Evolutionary conservation across 805 yeast species (phyloP), one percentile per base, ranked within the genome.

Genomic region (Starmerella roubikii): DNA sequence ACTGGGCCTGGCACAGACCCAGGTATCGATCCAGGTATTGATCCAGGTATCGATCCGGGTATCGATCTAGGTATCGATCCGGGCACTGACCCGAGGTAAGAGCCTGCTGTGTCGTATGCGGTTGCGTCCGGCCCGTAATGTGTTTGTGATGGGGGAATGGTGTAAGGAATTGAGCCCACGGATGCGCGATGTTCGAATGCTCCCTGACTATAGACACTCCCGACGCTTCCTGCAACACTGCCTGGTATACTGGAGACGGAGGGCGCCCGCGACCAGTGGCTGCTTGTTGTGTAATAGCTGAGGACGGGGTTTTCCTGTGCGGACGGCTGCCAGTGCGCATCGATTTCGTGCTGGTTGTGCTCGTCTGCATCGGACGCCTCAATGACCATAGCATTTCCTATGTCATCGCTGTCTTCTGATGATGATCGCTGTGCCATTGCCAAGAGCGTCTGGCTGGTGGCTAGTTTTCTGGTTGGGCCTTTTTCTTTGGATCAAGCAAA

Each of bases 281-380:
- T 40, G 37, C 47, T 42, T 16, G 45, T 34, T 9, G 49, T 37
- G 37, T 47, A 45, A 37, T 45, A 41, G 29, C 46, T 38, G 21
- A 41, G 38, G 17, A 25, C 46, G 16, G 44, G 25, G 38, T 40
- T 40, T 12, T 40, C 45, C 10, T 17, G 17, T 16, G 42, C 41
- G 18, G 42, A 42, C 7, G 40, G 44, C 18, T 32, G 32, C 41
- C 42, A 38, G 6, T 6, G 20, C 24, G 33, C 10, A 19, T 27
- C 40, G 15, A 31, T 32, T n/a, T 34, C 24, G 26, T 21, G 15
- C 20, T 37, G 39, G 25, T 29, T 40, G 30, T 12, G 11, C 15
- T 45, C 50, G 4, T 44, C 53, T 16, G 49, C 21, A 12, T 41
- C 49, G 4, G 52, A 37, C 21, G 54, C 55, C 30, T 52, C 55